Conservation (phyloP, 1,284 basidiomycete genomes). For the Ganoderma multipileum region DNA sequence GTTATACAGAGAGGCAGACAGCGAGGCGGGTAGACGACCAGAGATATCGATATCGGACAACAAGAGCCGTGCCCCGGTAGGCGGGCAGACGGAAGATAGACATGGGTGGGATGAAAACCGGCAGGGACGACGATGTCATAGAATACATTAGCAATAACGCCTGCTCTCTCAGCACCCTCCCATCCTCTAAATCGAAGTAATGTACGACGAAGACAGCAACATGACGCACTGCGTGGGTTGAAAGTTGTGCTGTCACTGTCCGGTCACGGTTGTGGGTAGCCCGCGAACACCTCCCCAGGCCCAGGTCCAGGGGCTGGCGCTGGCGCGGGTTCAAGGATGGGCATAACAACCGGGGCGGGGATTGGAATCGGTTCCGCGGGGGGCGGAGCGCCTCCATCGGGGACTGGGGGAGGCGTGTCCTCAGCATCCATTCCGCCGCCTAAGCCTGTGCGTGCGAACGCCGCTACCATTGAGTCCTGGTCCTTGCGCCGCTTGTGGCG, state of each 20-base stretch:
- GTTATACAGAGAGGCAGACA: conserved; percentile 26
- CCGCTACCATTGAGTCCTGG: conserved; percentile 79
- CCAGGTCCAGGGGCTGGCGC: conserved; percentile 8
- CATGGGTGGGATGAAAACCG: neutral
- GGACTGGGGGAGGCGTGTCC: neutral
- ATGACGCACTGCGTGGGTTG: neutral
- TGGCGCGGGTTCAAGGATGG: conserved; percentile 24
- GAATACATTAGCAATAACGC: conserved; percentile 37
- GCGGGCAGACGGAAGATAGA: conserved; percentile 20
- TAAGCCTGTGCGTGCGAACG: conserved; percentile 69
- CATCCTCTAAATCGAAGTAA: conserved; percentile 20
- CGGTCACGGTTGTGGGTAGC: conserved; percentile 23
- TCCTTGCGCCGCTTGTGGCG: conserved; percentile 81
- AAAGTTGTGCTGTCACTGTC: neutral
- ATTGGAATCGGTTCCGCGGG: conserved; percentile 30
- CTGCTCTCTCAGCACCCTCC: conserved; percentile 25
- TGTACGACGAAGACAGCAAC: conserved; percentile 1
- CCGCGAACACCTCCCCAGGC: conserved; percentile 14
- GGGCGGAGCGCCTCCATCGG: conserved; percentile 22
- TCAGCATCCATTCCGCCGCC: conserved; percentile 32
- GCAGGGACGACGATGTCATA: conserved; percentile 18
- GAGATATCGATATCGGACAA: conserved; percentile 18
- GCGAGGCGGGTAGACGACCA: conserved; percentile 7
- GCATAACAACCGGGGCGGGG: conserved; percentile 30
- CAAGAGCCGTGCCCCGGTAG: conserved; percentile 12